Evolutionary conservation across 2,329 filamentous ascomycete species (phyloP).

Genomic region (Trichoderma pleuroti): DNA sequence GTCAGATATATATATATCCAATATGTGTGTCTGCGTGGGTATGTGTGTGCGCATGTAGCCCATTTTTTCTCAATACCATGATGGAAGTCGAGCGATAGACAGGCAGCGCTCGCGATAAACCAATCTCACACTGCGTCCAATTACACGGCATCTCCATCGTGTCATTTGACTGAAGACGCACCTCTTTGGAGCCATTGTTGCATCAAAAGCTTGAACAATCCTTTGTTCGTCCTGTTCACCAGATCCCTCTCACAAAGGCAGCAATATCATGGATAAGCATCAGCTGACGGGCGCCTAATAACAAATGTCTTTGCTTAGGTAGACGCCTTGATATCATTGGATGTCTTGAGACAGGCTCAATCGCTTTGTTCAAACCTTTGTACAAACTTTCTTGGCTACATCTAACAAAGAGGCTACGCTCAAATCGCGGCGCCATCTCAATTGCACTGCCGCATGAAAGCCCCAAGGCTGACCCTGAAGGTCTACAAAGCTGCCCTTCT

Average conservation of each 20-base stretch:
- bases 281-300: neutral
- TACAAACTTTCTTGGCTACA: neutral
- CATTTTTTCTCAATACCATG: neutral
- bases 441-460: neutral
- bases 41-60: neutral
- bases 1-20: too few species aligned
- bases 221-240: neutral
- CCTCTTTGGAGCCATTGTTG: neutral
- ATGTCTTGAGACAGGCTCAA: neutral
- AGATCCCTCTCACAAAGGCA: neutral
- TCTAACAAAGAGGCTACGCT: neutral
- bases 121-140: neutral
- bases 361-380: neutral
- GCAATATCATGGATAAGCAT: neutral
- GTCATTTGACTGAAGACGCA: neutral
- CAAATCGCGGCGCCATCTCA: neutral
- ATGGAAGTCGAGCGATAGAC: neutral
- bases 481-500: neutral
- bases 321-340: neutral
- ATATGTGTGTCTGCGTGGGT: too few species aligned
- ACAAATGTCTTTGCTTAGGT: neutral
- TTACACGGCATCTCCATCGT: neutral
- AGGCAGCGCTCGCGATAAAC: neutral
- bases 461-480: neutral
- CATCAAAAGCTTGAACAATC: neutral